These are phyloP conservation scores for Rhizodiscina lignyota DNA, from an alignment of 495 filamentous ascomycete genomes.

Conservation along the genomic window DNA sequence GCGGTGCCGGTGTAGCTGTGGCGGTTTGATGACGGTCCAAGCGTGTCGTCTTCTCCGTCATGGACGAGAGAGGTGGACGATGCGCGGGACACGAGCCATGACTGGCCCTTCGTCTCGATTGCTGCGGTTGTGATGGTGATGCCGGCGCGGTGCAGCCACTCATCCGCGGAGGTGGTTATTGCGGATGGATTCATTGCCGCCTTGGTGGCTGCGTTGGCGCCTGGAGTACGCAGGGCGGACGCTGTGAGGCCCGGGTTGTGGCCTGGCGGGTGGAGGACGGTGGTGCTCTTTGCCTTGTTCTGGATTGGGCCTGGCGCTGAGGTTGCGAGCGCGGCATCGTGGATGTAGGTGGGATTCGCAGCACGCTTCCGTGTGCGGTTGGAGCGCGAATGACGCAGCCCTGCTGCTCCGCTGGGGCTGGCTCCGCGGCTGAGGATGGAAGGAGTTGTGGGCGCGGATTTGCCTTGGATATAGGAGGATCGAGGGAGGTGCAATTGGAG, in stretches of 20 bases:
- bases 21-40: slow-evolving; percentile 4
- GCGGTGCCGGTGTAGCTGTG: neutral
- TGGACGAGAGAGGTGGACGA: slow-evolving; percentile 16
- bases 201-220: slow-evolving; percentile 4
- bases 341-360: slow-evolving; percentile 10
- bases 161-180: slow-evolving; percentile 7
- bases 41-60: slow-evolving; percentile 7
- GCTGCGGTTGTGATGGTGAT: slow-evolving; percentile 17
- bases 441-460: slow-evolving; percentile 22
- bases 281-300: slow-evolving; percentile 21
- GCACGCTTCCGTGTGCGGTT: slow-evolving; percentile 10
- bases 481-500: too few species aligned
- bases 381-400: slow-evolving; percentile 5
- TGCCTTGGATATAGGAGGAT: slow-evolving; percentile 22
- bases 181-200: slow-evolving; percentile 6
- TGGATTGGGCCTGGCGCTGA: slow-evolving; percentile 5
- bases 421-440: slow-evolving; percentile 23
- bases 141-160: slow-evolving; percentile 22
- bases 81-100: slow-evolving; percentile 19
- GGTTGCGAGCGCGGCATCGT: slow-evolving; percentile 7
- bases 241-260: slow-evolving; percentile 1
- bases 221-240: neutral
- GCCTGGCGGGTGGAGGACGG: slow-evolving; percentile 6
- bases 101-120: slow-evolving; percentile 23
- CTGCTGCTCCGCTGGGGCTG: too few species aligned